Percentiles rank a stretch among this genome's conserved stretches.
Conservation (phyloP, 2,329 filamentous ascomycete genomes). For the Pseudogymnoascus destructans region DNA sequence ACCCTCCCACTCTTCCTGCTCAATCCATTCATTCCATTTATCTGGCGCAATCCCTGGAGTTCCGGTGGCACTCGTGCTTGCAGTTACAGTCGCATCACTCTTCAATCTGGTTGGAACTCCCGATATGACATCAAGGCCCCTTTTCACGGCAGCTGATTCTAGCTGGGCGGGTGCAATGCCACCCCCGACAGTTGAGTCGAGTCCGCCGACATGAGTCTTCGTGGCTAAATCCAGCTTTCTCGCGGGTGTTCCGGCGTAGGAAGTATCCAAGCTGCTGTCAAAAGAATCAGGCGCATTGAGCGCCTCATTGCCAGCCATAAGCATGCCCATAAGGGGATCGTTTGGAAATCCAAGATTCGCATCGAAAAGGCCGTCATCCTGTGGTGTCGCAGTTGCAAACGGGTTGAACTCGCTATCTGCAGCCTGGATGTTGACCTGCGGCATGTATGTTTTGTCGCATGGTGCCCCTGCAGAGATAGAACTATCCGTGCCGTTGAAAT, state of each 20-base stretch:
- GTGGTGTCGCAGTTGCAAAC: constrained; percentile 1
- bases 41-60: not conserved
- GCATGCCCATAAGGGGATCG: not conserved
- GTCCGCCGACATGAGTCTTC: not conserved
- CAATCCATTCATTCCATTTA: constrained; percentile 4
- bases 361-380: not conserved
- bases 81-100: not conserved
- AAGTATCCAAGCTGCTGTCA: constrained; percentile 3
- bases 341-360: not conserved
- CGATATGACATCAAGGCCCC: not conserved
- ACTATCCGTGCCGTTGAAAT: not conserved
- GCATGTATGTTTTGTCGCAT: not conserved
- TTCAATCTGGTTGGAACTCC: not conserved
- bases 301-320: not conserved
- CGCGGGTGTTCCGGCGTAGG: not conserved
- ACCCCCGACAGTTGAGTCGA: not conserved
- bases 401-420: not conserved
- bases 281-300: not conserved
- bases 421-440: not conserved
- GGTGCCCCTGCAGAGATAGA: not conserved
- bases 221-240: not conserved
- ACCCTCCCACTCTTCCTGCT: not conserved
- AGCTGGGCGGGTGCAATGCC: not conserved
- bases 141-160: not conserved
- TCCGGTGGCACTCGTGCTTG: not conserved